Evolutionary conservation across 768 basidiomycete genomes (phyloP), one percentile per base, ranked within the genome.

Genomic region (Termitomyces sp.): DNA sequence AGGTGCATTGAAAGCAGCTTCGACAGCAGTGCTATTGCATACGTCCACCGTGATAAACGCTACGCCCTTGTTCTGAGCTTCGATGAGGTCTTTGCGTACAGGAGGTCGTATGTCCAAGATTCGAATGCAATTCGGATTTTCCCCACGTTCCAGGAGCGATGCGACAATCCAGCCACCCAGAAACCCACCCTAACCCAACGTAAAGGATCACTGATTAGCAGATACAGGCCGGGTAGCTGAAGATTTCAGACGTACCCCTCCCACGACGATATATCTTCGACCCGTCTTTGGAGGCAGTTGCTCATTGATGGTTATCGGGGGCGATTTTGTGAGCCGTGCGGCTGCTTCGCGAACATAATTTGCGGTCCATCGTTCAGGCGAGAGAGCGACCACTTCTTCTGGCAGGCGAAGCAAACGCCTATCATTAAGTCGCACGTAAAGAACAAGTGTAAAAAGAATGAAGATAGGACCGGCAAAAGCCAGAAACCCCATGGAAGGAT

Each of bases 161-260:
- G 84, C 75, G 4, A 87, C 85, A 42, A 92, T 86, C 91, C 91
- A 92, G 7, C 88, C 87, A 12, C 90, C 90, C 3, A 91, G 72
- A 61, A 91, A 91, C 0, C 90, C 90, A 4, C 85, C 83, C 89
- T 91, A 43, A n/a, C 14, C 14, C n/a, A 17, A 60, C 29, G 11
- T 37, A 12, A 55, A 40, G 40, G 17, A 40, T 43, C 51, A 62
- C 25, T 25, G 25, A 57, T 20, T 36, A 29, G 34, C 32, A 56
- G 15, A 42, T 38, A 15, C 12, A 31, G 31, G 31, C 25, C 59
- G 11, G 49, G 31, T 56, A 7, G 15, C 32, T 7, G 25, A 14
- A 38, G 32, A 15, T 47, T 46, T 55, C n/a, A 1, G 48, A 67
- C 64, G 45, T 48, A 81, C 88, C 66, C 91, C 90, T 59, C 91